phyloP scores from a whole-genome alignment of 2,329 filamentous ascomycete species.

The Penicillium sp. region DNA sequence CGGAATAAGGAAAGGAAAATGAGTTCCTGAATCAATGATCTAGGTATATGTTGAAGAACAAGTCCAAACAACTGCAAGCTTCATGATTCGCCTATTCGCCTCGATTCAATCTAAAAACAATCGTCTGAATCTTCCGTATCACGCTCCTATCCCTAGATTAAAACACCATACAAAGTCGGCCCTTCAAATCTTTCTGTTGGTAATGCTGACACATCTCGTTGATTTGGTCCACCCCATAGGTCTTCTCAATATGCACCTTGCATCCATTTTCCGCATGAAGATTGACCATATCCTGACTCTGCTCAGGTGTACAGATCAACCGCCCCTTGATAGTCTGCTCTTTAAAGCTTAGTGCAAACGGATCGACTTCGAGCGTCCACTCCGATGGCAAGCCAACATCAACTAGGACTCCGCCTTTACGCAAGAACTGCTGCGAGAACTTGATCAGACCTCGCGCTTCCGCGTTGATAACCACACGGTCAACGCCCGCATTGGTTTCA shows the following conservation, averaged over 20 bases:
- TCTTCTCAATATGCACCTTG: constrained; percentile 15
- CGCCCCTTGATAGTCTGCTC: constrained; percentile 13
- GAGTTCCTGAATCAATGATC: no score
- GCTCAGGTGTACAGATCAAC: constrained; percentile 13
- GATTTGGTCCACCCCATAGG: constrained; percentile 15
- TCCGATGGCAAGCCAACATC: constrained; percentile 15
- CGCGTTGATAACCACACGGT: constrained; percentile 10
- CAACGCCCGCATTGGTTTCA: constrained; percentile 9
- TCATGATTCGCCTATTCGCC: no score
- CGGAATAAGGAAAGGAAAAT: no score
- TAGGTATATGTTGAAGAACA: no score
- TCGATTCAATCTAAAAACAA: no score
- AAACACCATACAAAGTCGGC: constrained; percentile 16
- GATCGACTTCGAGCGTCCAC: constrained; percentile 9
- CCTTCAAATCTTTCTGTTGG: constrained; percentile 10
- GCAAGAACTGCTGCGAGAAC: constrained; percentile 10
- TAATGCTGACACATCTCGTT: constrained; percentile 17
- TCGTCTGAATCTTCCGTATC: not conserved
- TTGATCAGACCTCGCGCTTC: constrained; percentile 6
- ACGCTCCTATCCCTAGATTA: not conserved
- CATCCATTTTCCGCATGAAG: constrained; percentile 11
- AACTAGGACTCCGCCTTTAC: constrained; percentile 8
- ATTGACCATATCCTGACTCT: constrained; percentile 15
- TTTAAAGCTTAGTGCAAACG: constrained; percentile 15
- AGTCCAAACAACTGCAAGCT: no score